Evolutionary conservation across 768 basidiomycete genomes (phyloP).

Genomic region (Cantharellus anzutake): DNA sequence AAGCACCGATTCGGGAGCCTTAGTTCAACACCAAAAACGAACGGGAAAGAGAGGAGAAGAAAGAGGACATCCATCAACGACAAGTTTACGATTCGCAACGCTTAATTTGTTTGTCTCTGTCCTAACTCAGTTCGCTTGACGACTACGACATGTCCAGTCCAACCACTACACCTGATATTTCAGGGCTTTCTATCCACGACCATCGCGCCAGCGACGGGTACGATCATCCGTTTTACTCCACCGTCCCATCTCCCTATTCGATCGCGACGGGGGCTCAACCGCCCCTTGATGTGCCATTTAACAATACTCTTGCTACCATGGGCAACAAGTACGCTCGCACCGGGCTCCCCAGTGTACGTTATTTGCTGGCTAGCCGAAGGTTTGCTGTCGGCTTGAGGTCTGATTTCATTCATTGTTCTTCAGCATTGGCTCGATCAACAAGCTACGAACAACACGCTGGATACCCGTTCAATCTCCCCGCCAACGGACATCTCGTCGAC

Average conservation of each 20-base stretch:
- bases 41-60: too few relatives aligned
- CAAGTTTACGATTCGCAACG: not conserved
- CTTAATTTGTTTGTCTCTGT: not conserved
- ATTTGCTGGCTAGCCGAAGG: not conserved
- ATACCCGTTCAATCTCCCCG: constrained; percentile 49
- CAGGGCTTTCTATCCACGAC: not conserved
- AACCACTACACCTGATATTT: not conserved
- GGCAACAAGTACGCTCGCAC: not conserved
- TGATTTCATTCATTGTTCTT: not conserved
- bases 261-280: not conserved
- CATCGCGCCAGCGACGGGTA: not conserved
- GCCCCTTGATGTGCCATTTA: not conserved
- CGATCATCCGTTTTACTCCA: not conserved
- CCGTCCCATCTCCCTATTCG: not conserved
- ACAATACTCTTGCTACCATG: not conserved
- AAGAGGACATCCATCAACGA: too few relatives aligned
- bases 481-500: constrained; percentile 79
- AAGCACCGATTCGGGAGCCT: too few relatives aligned
- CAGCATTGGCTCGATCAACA: constrained; percentile 73
- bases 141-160: not conserved
- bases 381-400: not conserved
- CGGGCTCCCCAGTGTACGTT: not conserved
- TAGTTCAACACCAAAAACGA: too few relatives aligned
- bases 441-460: constrained; percentile 32
- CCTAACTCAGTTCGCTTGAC: not conserved